Percentiles rank a stretch among this genome's conserved stretches.
Evolutionary conservation across 1,284 basidiomycete genomes (phyloP).

Genomic region (Leccinum pachyderme): DNA sequence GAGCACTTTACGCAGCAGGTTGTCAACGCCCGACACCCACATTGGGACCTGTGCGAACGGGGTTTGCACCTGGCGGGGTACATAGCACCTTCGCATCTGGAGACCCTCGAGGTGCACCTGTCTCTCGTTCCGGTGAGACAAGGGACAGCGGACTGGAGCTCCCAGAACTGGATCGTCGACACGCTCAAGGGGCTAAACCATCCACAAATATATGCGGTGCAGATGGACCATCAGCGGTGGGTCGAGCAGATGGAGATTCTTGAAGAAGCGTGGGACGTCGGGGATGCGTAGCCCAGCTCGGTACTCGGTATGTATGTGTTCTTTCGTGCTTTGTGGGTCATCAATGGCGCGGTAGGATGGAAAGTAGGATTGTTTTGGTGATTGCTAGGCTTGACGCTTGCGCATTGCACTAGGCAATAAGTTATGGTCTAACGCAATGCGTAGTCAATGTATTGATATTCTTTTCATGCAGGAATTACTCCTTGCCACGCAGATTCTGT

Average conservation of each 20-base stretch:
- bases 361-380: background rate
- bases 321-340: background rate
- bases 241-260: background rate
- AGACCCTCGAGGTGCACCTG: constrained; percentile 5
- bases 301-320: background rate
- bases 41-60: constrained; percentile 14
- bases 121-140: constrained; percentile 15
- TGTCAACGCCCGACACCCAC: constrained; percentile 8
- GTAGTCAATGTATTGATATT: too few species aligned
- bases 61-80: constrained; percentile 10
- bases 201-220: constrained; percentile 10
- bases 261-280: background rate
- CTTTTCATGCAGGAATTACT: too few species aligned
- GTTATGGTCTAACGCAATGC: too few species aligned
- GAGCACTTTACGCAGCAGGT: constrained; percentile 15
- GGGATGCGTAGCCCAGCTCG: background rate
- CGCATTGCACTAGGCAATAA: background rate
- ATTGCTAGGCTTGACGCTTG: background rate
- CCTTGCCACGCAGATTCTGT: too few species aligned
- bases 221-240: constrained; percentile 12
- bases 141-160: constrained; percentile 17
- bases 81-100: constrained; percentile 7
- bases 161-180: constrained; percentile 22
- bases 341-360: background rate
- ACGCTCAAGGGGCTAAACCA: constrained; percentile 9